Evolutionary conservation across 352 stramenopile species (phyloP).

Genomic region (Phytophthora cryptogea): DNA sequence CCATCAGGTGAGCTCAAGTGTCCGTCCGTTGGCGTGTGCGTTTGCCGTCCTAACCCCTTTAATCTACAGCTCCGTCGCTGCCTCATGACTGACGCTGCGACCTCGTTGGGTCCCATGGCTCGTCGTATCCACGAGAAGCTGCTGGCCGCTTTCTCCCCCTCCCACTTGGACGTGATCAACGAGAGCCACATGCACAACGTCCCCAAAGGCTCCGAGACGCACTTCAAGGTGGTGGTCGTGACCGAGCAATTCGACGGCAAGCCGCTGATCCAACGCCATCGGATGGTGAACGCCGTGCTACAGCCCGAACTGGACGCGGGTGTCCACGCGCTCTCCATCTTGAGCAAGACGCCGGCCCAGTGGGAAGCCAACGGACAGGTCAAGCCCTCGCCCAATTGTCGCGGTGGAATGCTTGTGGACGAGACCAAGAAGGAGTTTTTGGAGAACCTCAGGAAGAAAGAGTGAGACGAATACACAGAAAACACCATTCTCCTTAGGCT

Average conservation of each 20-base stretch:
- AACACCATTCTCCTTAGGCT: not conserved
- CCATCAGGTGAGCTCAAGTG: conserved; percentile 14
- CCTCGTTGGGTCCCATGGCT: conserved; percentile 47
- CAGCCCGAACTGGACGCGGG: conserved; percentile 81
- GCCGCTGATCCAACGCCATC: conserved; percentile 88
- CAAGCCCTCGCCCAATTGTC: conserved; percentile 71
- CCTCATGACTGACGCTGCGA: conserved; percentile 41
- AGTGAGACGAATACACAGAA: conserved; percentile 11
- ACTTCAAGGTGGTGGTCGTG: conserved; percentile 97
- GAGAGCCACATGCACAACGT: conserved; percentile 97
- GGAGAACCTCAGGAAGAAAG: conserved; percentile 33
- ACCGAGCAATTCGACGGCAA: conserved; percentile 90
- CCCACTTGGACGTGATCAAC: conserved; percentile 91
- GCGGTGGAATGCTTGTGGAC: conserved; percentile 75
- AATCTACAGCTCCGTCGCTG: conserved; percentile 9
- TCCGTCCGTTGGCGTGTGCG: not conserved
- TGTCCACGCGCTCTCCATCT: conserved; percentile 95
- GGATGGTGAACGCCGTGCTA: conserved; percentile 91
- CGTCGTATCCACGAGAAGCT: conserved; percentile 75
- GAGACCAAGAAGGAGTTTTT: conserved; percentile 72
- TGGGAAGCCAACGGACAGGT: conserved; percentile 72
- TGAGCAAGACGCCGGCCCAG: conserved; percentile 94
- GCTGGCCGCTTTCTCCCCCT: conserved; percentile 53
- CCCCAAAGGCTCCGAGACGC: conserved; percentile 92
- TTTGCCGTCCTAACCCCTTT: no score